phyloP scores from a whole-genome alignment of 768 basidiomycete species.

The Termitomyces heimii region DNA sequence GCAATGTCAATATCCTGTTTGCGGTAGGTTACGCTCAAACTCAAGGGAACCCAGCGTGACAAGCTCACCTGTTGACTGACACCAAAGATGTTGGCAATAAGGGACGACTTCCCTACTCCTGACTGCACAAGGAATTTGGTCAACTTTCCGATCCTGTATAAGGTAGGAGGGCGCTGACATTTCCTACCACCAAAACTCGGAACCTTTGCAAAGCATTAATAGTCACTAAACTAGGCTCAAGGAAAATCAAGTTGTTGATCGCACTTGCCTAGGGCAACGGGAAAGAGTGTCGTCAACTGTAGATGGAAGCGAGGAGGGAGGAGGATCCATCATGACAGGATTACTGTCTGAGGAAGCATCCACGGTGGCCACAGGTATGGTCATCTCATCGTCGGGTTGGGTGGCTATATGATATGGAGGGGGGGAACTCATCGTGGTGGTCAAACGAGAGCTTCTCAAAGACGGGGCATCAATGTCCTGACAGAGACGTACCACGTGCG shows the following conservation, averaged over 20 bases:
- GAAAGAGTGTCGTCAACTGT: neutral
- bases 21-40: neutral
- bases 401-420: neutral
- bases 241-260: neutral
- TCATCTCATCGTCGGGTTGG: neutral
- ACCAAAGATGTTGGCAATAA: neutral
- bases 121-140: neutral
- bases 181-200: slow-evolving; percentile 1
- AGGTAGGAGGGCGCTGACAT: neutral
- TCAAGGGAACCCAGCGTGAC: neutral
- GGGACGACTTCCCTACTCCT: slow-evolving; percentile 1
- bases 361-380: neutral
- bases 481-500: neutral
- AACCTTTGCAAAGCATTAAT: neutral
- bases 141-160: neutral
- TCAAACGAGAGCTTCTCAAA: neutral
- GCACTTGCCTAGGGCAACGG: neutral
- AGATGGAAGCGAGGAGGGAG: neutral
- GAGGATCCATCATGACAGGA: neutral
- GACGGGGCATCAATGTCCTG: neutral
- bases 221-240: neutral
- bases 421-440: neutral
- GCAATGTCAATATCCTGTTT: slow-evolving; percentile 3
- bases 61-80: neutral
- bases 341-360: neutral